Conservation (phyloP, 495 filamentous ascomycete species). For the Umbilicaria muhlenbergii region DNA sequence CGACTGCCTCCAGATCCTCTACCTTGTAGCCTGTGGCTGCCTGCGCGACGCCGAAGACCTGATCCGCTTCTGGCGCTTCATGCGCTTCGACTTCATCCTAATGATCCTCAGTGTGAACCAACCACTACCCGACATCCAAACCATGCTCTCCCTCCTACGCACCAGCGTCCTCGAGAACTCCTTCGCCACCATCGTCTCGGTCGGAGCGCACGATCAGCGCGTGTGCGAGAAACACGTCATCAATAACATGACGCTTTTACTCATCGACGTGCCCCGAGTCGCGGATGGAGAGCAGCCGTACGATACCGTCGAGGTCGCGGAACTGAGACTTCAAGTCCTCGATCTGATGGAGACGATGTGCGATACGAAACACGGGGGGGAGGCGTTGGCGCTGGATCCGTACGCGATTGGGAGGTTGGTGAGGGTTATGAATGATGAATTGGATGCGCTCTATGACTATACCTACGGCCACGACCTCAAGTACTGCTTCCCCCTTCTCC, state of each 20-base stretch:
- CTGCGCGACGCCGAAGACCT: conserved; percentile 24
- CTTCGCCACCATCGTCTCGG: conserved; percentile 42
- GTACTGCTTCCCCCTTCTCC: conserved; percentile 4
- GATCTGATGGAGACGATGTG: conserved; percentile 35
- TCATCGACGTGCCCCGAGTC: conserved; percentile 37
- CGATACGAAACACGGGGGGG: conserved; percentile 30
- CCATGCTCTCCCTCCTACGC: conserved; percentile 39
- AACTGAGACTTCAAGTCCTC: conserved; percentile 41
- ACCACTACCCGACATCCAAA: conserved; percentile 41
- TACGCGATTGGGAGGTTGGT: conserved; percentile 42
- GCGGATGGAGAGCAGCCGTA: conserved; percentile 33
- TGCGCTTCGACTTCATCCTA: conserved; percentile 47
- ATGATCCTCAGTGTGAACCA: conserved; percentile 45
- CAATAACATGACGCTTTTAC: conserved; percentile 41
- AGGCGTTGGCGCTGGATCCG: conserved; percentile 36
- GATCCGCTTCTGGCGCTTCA: conserved; percentile 40
- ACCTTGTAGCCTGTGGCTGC: conserved; percentile 37
- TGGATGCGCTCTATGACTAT: conserved; percentile 44
- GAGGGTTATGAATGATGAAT: conserved; percentile 43
- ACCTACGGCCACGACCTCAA: conserved; percentile 15
- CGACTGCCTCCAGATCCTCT: conserved; percentile 40
- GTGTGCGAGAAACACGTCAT: conserved; percentile 42
- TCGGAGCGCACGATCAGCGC: conserved; percentile 32
- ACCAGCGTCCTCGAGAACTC: conserved; percentile 40
- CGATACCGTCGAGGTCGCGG: conserved; percentile 30